Conservation (phyloP, 2,329 filamentous ascomycete genomes). For the Cytospora schulzeri region DNA sequence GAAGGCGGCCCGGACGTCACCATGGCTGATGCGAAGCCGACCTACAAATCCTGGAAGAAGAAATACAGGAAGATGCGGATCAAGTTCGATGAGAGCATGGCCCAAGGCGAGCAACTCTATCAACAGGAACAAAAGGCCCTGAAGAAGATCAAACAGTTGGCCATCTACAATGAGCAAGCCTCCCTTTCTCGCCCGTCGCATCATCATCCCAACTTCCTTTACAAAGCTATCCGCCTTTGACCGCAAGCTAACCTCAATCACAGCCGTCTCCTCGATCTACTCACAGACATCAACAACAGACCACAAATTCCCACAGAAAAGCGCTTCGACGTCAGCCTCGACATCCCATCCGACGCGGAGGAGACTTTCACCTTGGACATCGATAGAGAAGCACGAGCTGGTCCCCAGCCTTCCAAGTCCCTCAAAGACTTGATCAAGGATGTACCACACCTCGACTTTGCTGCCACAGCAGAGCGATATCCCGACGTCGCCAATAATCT, state of each 20-base stretch:
- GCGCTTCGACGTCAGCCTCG: constrained; percentile 69
- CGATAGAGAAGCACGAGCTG: constrained; percentile 66
- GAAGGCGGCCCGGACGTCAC: constrained; percentile 40
- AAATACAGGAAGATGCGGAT: constrained; percentile 94
- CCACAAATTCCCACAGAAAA: constrained; percentile 74
- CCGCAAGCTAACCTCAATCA: constrained; percentile 27
- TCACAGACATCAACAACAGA: constrained; percentile 86
- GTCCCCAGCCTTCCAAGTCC: constrained; percentile 49
- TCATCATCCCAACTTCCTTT: neutral
- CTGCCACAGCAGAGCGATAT: constrained; percentile 63
- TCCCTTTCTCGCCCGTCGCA: neutral
- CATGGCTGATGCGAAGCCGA: constrained; percentile 49
- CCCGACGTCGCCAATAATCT: constrained; percentile 57
- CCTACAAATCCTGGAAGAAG: constrained; percentile 77
- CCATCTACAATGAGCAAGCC: constrained; percentile 88
- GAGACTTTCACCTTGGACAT: constrained; percentile 73
- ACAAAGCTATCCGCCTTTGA: constrained; percentile 20
- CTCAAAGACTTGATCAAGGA: constrained; percentile 53
- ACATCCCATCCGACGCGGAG: constrained; percentile 45
- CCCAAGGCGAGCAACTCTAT: constrained; percentile 80
- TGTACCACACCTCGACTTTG: constrained; percentile 54
- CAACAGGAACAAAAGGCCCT: constrained; percentile 79
- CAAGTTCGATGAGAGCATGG: constrained; percentile 75
- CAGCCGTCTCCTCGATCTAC: constrained; percentile 84
- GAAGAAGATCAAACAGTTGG: constrained; percentile 78